These are phyloP conservation scores for Cryptococcus sp. DNA, from an alignment of 1,284 basidiomycete species.

Conservation along the genomic window DNA sequence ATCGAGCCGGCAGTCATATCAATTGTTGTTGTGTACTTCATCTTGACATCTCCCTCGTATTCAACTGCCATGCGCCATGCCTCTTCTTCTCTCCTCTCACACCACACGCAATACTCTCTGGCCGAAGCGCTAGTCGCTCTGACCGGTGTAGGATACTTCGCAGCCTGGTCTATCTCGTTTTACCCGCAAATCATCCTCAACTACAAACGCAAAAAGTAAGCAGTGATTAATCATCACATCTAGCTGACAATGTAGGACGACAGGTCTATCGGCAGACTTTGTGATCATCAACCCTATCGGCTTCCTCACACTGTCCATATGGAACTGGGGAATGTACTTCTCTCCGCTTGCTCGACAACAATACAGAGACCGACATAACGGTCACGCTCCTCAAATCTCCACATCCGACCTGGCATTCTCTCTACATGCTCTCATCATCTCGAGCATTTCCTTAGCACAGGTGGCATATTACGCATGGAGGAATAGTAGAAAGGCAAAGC, in stretches of 20 bases:
- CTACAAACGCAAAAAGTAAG: constrained; percentile 43
- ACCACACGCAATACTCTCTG: too few relatives aligned
- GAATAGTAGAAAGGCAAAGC: neutral
- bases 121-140: constrained; percentile 15
- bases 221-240: neutral
- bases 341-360: constrained; percentile 38
- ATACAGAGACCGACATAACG: constrained; percentile 44
- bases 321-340: constrained; percentile 42
- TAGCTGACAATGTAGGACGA: constrained; percentile 21
- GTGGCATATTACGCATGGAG: constrained; percentile 25
- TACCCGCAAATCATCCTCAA: constrained; percentile 50
- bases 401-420: constrained; percentile 48
- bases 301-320: constrained; percentile 45
- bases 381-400: constrained; percentile 45
- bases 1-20: too few relatives aligned
- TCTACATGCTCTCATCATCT: constrained; percentile 40
- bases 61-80: too few relatives aligned
- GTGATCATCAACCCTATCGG: constrained; percentile 48
- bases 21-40: too few relatives aligned
- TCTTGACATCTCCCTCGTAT: too few relatives aligned
- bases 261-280: constrained; percentile 49
- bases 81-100: too few relatives aligned
- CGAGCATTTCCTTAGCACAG: constrained; percentile 28
- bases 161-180: constrained; percentile 46
- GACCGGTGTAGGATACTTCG: constrained; percentile 42